Conservation (phyloP, 139 green algal genomes). For the Chlamydomonas schloesseri region DNA sequence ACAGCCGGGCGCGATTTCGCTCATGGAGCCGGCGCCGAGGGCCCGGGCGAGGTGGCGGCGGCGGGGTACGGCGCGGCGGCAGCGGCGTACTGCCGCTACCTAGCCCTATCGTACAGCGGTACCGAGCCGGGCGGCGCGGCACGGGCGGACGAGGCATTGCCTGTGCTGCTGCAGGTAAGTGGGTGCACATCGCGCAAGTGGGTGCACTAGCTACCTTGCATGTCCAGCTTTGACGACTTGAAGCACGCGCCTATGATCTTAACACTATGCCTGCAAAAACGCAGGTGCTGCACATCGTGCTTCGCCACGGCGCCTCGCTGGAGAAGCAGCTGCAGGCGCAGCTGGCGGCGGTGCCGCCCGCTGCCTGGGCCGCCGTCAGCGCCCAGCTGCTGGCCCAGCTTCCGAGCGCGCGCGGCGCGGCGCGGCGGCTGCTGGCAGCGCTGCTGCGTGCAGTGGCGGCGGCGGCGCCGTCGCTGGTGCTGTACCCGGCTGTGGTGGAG, state of each 20-base stretch:
- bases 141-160: slow-evolving; percentile 49
- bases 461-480: slow-evolving; percentile 63
- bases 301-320: slow-evolving; percentile 43
- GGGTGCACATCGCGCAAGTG: no score
- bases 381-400: slow-evolving; percentile 77
- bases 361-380: slow-evolving; percentile 60
- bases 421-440: slow-evolving; percentile 41
- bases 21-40: neutral
- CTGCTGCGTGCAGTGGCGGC: slow-evolving; percentile 53
- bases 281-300: slow-evolving; percentile 53
- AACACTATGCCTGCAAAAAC: no score
- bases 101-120: slow-evolving; percentile 28
- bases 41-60: neutral
- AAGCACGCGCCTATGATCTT: no score
- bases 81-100: slow-evolving; percentile 58
- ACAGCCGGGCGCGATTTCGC: no score
- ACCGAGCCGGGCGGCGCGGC: neutral
- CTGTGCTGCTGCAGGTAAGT: slow-evolving; percentile 52
- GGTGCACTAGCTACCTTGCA: no score
- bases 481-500: slow-evolving; percentile 71
- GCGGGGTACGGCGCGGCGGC: slow-evolving; percentile 37
- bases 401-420: neutral
- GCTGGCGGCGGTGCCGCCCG: slow-evolving; percentile 54
- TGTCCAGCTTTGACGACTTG: no score
- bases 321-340: slow-evolving; percentile 32